phyloP scores from a whole-genome alignment of 2,329 filamentous ascomycete species.

The Botrytis squamosa region DNA sequence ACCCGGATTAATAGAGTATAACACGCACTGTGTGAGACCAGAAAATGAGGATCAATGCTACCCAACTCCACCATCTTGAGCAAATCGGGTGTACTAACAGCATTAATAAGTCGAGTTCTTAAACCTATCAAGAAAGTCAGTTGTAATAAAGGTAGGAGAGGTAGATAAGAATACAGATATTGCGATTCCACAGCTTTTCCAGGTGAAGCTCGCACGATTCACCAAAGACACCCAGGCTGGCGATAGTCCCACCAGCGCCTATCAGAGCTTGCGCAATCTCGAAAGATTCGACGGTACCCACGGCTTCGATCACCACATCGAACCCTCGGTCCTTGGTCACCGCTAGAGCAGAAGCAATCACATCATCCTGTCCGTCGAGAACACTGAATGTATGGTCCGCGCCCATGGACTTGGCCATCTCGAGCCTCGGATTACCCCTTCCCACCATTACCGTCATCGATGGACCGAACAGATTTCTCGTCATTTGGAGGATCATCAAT shows the following conservation, averaged over 20 bases:
- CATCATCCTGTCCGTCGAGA: constrained; percentile 38
- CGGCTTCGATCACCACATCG: constrained; percentile 57
- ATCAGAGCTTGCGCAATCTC: constrained; percentile 53
- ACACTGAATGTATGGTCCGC: constrained; percentile 48
- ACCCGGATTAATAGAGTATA: background rate
- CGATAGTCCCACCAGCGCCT: constrained; percentile 51
- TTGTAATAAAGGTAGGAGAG: background rate
- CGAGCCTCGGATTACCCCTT: constrained; percentile 47
- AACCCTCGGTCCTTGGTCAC: constrained; percentile 48
- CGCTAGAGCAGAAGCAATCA: constrained; percentile 37
- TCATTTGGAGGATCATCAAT: constrained; percentile 47
- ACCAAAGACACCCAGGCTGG: constrained; percentile 58
- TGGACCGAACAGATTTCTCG: constrained; percentile 48
- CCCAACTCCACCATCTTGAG: background rate
- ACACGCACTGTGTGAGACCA: background rate
- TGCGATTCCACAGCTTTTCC: constrained; percentile 53
- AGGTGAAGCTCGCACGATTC: constrained; percentile 50
- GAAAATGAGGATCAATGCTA: background rate
- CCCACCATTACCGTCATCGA: constrained; percentile 52
- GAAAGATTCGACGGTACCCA: constrained; percentile 53
- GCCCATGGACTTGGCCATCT: constrained; percentile 48
- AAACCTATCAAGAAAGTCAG: background rate
- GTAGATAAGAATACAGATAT: constrained; percentile 45
- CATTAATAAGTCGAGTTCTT: background rate
- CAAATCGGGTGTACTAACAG: constrained; percentile 1